Evolutionary conservation across 345 rosid species (phyloP).

Genomic region (Eucalyptus marginata): DNA sequence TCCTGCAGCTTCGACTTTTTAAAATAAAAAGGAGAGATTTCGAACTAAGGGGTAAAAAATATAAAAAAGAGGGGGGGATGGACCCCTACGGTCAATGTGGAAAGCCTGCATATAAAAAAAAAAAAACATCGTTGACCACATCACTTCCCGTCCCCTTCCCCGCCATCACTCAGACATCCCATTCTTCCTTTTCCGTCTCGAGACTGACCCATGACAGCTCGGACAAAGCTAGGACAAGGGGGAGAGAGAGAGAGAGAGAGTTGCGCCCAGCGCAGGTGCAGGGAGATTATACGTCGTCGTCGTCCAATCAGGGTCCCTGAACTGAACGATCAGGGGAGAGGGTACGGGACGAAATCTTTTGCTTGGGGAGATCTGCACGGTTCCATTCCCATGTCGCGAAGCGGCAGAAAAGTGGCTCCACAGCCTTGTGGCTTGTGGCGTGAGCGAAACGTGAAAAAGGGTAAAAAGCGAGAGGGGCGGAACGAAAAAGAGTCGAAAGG

Average conservation of each 20-base stretch:
- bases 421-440: not conserved
- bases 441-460: not conserved
- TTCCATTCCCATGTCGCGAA: not conserved
- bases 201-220: not conserved
- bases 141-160: not conserved
- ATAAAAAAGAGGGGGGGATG: not conserved
- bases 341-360: not conserved
- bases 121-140: not conserved
- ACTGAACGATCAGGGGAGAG: not conserved
- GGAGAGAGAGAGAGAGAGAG: not conserved
- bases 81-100: not conserved
- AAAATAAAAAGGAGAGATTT: not conserved
- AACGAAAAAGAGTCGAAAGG: not conserved
- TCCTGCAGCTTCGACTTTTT: not conserved
- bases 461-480: not conserved
- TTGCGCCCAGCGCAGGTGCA: not conserved
- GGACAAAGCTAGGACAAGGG: not conserved
- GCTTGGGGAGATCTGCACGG: not conserved
- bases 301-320: not conserved
- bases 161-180: not conserved
- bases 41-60: not conserved
- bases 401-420: not conserved
- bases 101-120: not conserved
- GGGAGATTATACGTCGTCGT: not conserved
- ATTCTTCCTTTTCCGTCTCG: not conserved